Evolutionary conservation across 2,329 filamentous ascomycete species (phyloP).

Genomic region (Chrysoporthe cubensis): DNA sequence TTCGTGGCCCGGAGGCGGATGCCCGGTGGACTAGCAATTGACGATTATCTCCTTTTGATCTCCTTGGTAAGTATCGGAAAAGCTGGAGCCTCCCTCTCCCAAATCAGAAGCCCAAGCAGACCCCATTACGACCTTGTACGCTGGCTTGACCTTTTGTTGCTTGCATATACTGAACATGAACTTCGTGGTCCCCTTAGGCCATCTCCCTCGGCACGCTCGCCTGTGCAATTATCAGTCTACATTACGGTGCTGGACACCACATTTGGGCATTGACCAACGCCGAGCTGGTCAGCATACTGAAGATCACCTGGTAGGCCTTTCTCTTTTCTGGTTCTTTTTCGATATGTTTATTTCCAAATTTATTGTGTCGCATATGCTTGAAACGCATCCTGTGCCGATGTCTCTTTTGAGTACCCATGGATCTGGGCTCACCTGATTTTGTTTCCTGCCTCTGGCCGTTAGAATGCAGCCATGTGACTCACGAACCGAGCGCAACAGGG

Average conservation of each 20-base stretch:
- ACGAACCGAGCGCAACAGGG: background rate
- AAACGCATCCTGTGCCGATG: background rate
- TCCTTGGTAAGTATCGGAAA: background rate
- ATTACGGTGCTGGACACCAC: slow-evolving; percentile 13
- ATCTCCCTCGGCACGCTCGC: background rate
- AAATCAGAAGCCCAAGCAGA: too few species aligned
- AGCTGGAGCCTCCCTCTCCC: too few species aligned
- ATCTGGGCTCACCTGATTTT: background rate
- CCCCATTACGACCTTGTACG: too few species aligned
- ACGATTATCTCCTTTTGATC: slow-evolving; percentile 8
- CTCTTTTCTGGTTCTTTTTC: background rate
- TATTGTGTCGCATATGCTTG: background rate
- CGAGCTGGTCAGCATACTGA: background rate
- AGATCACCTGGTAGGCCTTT: background rate
- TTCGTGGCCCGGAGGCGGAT: slow-evolving; percentile 3
- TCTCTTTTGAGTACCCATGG: background rate
- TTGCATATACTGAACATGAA: background rate
- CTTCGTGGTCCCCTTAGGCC: background rate
- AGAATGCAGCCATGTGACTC: background rate
- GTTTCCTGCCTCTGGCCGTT: too few species aligned
- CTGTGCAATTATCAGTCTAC: background rate
- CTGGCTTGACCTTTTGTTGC: background rate
- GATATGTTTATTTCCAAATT: background rate
- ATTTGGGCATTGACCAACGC: background rate
- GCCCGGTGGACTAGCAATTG: background rate